Percentiles rank a stretch among this genome's conserved stretches.
phyloP scores from a whole-genome alignment of 768 basidiomycete species.

The Rubroboletus pulcherrimus region DNA sequence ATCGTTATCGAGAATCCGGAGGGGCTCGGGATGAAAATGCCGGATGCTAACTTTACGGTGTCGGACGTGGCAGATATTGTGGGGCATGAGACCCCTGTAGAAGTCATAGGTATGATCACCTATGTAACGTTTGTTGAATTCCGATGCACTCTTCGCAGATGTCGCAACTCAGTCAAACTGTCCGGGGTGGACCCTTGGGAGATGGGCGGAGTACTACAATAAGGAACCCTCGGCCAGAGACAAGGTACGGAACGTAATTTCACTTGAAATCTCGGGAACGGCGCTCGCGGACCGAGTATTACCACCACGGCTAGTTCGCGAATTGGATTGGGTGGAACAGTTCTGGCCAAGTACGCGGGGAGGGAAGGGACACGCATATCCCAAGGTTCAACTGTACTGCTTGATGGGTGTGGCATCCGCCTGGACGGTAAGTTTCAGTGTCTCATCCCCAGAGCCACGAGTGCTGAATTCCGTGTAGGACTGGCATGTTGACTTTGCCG shows the following conservation, averaged over 20 bases:
- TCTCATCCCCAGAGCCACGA: neutral
- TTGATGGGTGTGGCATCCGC: slow-evolving; percentile 92
- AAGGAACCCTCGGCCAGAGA: slow-evolving; percentile 65
- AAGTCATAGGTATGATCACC: slow-evolving; percentile 76
- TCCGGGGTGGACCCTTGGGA: slow-evolving; percentile 84
- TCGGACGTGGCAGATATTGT: slow-evolving; percentile 76
- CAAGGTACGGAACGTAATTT: slow-evolving; percentile 93
- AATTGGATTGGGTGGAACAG: slow-evolving; percentile 96
- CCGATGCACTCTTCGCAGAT: slow-evolving; percentile 42
- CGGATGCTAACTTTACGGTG: slow-evolving; percentile 64
- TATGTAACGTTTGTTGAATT: neutral
- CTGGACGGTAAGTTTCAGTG: slow-evolving; percentile 75
- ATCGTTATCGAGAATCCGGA: slow-evolving; percentile 75
- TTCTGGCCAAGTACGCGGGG: slow-evolving; percentile 85
- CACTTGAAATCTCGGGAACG: slow-evolving; percentile 88
- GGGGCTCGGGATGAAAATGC: slow-evolving; percentile 90
- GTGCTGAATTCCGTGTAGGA: slow-evolving; percentile 49
- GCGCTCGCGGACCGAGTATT: slow-evolving; percentile 71
- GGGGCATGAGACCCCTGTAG: slow-evolving; percentile 74
- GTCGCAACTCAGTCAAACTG: slow-evolving; percentile 83
- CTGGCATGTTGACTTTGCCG: slow-evolving; percentile 98
- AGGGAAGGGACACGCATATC: slow-evolving; percentile 70
- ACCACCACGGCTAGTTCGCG: slow-evolving; percentile 80
- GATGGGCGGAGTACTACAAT: slow-evolving; percentile 87
- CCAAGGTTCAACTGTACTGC: slow-evolving; percentile 95